Conservation (phyloP, 148 eudicot genomes). For the Vaccinium myrtillus region DNA sequence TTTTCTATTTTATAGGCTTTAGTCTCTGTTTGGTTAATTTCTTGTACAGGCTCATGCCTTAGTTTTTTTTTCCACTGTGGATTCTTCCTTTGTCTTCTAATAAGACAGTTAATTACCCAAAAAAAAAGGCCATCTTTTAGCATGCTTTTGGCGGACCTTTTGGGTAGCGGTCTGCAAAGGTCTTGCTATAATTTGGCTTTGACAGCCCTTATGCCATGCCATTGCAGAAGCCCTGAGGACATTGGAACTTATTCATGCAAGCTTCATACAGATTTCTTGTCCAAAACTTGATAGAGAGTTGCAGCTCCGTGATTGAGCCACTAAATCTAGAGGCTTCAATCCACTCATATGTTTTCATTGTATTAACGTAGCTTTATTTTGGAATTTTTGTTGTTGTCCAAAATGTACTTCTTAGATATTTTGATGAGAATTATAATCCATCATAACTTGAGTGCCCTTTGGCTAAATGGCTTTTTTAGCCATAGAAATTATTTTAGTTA, state of each 20-base stretch:
- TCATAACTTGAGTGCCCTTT: constrained; percentile 1
- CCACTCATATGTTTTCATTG: not conserved
- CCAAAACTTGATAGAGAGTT: not conserved
- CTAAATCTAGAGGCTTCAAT: not conserved
- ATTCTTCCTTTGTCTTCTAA: no score
- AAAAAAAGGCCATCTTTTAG: not conserved
- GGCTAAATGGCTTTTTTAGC: not conserved
- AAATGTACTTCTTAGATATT: not conserved
- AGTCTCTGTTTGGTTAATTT: no score
- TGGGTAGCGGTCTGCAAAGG: not conserved
- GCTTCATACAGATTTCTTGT: not conserved
- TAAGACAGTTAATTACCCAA: no score
- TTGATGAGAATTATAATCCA: not conserved
- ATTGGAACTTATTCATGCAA: not conserved
- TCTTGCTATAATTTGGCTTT: not conserved
- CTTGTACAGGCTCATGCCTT: no score
- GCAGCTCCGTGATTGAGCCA: not conserved
- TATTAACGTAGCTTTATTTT: not conserved
- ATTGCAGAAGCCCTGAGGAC: not conserved
- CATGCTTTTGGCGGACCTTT: not conserved
- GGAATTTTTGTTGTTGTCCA: not conserved
- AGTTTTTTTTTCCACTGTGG: no score
- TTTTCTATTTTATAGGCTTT: no score
- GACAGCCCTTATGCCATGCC: not conserved
- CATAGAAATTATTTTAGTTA: not conserved